phyloP scores from a whole-genome alignment of 345 rosid genomes.

The Anacardium occidentale region DNA sequence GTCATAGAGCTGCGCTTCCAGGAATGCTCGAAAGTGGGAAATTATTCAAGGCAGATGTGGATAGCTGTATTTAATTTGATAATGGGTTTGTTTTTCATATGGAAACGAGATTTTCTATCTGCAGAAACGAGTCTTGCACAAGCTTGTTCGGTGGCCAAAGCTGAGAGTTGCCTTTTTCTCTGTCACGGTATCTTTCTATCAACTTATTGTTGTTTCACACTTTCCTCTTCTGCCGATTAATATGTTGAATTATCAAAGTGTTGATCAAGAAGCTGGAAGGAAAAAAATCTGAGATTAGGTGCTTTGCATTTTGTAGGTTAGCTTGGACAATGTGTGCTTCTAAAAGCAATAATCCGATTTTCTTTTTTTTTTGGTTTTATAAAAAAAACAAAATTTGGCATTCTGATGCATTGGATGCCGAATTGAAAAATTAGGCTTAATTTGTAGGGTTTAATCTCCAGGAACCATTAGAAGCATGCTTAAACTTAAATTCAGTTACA shows the following conservation, averaged over 20 bases:
- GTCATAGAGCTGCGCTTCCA: constrained; percentile 45
- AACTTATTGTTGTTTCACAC: constrained; percentile 5
- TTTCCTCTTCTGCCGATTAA: not conserved
- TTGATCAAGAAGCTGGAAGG: not conserved
- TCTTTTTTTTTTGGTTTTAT: no score
- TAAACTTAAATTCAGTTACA: no score
- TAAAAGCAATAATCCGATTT: not conserved
- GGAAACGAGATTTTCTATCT: constrained; percentile 49
- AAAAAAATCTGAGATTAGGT: not conserved
- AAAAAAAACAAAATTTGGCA: no score
- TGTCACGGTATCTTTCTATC: constrained; percentile 57
- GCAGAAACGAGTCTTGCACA: constrained; percentile 62
- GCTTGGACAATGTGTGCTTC: not conserved
- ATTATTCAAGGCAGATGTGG: constrained; percentile 57
- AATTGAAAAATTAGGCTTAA: not conserved
- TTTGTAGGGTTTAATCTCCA: not conserved
- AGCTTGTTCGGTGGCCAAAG: constrained; percentile 54
- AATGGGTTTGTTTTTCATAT: constrained; percentile 52
- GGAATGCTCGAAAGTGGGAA: constrained; percentile 45
- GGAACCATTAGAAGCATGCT: not conserved
- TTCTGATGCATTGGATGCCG: not conserved
- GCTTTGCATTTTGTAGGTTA: not conserved
- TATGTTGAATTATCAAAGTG: not conserved
- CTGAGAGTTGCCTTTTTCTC: constrained; percentile 71
- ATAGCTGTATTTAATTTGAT: constrained; percentile 52